Base-by-base conservation (phyloP, 2,329 filamentous ascomycete genomes). In the Didymella exigua region DNA sequence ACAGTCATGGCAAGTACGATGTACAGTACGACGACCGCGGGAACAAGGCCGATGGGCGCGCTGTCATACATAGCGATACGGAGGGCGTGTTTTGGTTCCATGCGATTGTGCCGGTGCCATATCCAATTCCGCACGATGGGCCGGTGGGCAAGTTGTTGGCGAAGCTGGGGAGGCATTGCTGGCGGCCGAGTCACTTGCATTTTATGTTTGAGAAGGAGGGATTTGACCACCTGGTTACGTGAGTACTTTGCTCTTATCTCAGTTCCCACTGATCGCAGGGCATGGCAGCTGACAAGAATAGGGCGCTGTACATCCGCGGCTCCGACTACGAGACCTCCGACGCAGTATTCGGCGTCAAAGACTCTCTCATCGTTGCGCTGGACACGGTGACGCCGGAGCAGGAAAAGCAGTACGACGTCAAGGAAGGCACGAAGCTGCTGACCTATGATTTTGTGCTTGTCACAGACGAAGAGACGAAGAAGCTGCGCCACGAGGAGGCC, bases 321-420 rank as follows among this genome's bases (percentile, higher is more conserved):
- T 90, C 93, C 65, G 89, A 88, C 0, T 95, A 93, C 70, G 90
- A 93, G 77, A 89, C 85, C 1, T 90, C 88, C 0, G 91, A 96
- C 69, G 89, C 90, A 0, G 91, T 96, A 1, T 96, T 96, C 65
- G 91, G 91, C 18, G 90, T 96, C 53, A 96, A 96, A 74, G 82
- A 91, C 70, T 90, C 88, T 24, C 79, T 96, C 11, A 89, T 74
- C 18, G 63, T 74, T 1, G 63, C 54, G 13, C 53, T 75, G 7
- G 63, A 65, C 3, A 69, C 59, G 1, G 70, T 73, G 19, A 61
- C 61, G 7, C 37, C 66, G 0, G 63, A 69, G 37, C 64, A 69
- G 50, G 69, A 65, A n/a, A 59, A 64, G 45, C 54, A 69, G 37
- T 74, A 92, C 69, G 81, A 78, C 14, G 85, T 91, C 5, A 72